Conservation (phyloP, 2,329 filamentous ascomycete genomes). For the Aspergillus pseudonomiae region DNA sequence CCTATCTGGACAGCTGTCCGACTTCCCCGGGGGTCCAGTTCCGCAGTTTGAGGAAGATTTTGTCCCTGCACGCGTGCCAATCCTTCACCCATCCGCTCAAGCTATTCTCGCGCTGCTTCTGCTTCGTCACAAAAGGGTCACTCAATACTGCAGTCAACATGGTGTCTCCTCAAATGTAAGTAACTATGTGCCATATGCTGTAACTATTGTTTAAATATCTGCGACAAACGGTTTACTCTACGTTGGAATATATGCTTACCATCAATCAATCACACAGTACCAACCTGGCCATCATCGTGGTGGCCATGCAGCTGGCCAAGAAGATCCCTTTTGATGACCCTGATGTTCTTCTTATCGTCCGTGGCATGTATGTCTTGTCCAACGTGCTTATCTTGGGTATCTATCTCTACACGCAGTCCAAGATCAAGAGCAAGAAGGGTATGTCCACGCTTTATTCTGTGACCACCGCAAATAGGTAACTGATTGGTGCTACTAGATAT, state of each 20-base stretch:
- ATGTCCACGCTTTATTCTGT: constrained; percentile 37
- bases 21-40: constrained; percentile 24
- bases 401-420: constrained; percentile 80
- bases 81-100: constrained; percentile 13
- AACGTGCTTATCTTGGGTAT: constrained; percentile 82
- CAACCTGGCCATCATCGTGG: constrained; percentile 91
- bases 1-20: constrained; percentile 29
- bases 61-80: constrained; percentile 21
- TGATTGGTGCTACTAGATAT: constrained; percentile 64
- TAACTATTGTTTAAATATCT: not conserved
- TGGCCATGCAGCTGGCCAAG: constrained; percentile 98
- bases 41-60: constrained; percentile 22
- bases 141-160: constrained; percentile 50
- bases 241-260: not conserved
- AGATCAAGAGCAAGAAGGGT: constrained; percentile 99
- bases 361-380: constrained; percentile 66
- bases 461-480: not conserved
- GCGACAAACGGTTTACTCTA: not conserved
- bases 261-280: constrained; percentile 58
- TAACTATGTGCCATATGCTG: not conserved
- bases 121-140: constrained; percentile 19
- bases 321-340: constrained; percentile 91
- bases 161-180: constrained; percentile 70
- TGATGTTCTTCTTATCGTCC: constrained; percentile 66
- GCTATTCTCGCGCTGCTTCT: constrained; percentile 14